These are phyloP conservation scores for Fusarium avenaceum DNA, from an alignment of 2,329 filamentous ascomycete genomes.

Conservation along the genomic window DNA sequence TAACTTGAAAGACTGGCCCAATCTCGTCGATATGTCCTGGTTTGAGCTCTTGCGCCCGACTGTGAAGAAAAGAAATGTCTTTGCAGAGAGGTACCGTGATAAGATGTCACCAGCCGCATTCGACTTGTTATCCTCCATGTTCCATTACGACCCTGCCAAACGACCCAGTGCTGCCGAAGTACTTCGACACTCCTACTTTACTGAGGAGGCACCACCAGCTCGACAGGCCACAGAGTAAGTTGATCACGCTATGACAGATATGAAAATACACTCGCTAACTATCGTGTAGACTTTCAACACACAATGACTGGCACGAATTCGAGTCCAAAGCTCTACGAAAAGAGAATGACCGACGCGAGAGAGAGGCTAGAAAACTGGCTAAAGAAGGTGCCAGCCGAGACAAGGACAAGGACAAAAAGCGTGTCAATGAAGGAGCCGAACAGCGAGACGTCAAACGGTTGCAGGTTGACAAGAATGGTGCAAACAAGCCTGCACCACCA, in stretches of 20 bases:
- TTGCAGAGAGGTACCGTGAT: constrained; percentile 85
- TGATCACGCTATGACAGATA: constrained; percentile 1
- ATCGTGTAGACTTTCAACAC: constrained; percentile 73
- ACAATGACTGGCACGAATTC: constrained; percentile 98
- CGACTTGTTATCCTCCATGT: constrained; percentile 85
- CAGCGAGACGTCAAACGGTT: constrained; percentile 54
- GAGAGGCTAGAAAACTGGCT: constrained; percentile 63
- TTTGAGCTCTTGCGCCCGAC: constrained; percentile 90
- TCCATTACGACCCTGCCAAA: constrained; percentile 87
- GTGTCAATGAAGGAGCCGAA: constrained; percentile 52
- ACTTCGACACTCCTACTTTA: constrained; percentile 90
- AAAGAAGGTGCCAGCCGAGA: constrained; percentile 55
- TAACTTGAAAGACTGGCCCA: constrained; percentile 86
- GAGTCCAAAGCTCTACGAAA: constrained; percentile 95
- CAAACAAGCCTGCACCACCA: constrained; percentile 23
- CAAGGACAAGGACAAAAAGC: constrained; percentile 58
- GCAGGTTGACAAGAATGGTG: constrained; percentile 50
- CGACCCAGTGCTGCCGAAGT: constrained; percentile 88
- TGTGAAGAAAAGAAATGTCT: constrained; percentile 78
- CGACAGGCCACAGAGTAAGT: constrained; percentile 85
- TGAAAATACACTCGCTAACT: constrained; percentile 49
- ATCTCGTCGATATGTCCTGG: constrained; percentile 94
- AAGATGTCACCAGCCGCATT: constrained; percentile 84
- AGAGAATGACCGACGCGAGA: constrained; percentile 80
- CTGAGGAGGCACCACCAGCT: constrained; percentile 80